Evolutionary conservation across 1,139 yeast genomes (phyloP).

Genomic region (Protomyces lactucae-debilis): DNA sequence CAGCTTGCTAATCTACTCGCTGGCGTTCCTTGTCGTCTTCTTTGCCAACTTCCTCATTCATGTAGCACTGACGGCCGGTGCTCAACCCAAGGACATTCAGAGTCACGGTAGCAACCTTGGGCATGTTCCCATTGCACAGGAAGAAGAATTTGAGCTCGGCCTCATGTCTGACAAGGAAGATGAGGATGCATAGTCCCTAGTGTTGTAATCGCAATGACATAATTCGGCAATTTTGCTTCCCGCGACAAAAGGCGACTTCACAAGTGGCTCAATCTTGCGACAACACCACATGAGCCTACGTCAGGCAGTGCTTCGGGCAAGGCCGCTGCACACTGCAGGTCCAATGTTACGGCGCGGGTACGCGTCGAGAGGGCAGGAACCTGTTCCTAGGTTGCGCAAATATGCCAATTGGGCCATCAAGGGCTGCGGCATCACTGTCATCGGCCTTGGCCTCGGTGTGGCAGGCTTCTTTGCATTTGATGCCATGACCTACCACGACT

Average conservation of each 20-base stretch:
- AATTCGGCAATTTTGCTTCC: neutral
- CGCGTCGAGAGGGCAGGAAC: neutral
- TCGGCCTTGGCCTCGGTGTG: slow-evolving; percentile 37
- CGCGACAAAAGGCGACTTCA: neutral
- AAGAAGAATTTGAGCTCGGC: neutral
- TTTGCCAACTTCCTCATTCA: slow-evolving; percentile 24
- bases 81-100: neutral
- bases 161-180: neutral
- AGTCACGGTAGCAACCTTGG: neutral
- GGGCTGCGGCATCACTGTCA: slow-evolving; percentile 20
- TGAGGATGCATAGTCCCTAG: neutral
- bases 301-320: neutral
- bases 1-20: slow-evolving; percentile 64
- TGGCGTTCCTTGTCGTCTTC: slow-evolving; percentile 65
- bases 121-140: neutral
- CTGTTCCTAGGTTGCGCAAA: neutral
- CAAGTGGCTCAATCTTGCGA: neutral
- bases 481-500: slow-evolving; percentile 49
- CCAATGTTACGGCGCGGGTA: neutral
- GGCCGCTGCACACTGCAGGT: neutral
- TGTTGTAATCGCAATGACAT: neutral
- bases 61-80: slow-evolving; percentile 13
- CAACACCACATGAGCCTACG: neutral
- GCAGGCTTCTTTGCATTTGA: slow-evolving; percentile 53
- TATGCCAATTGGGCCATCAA: neutral